A percentile compares a stretch with the other conserved stretches of the same genome.
These are phyloP conservation scores for Dalbergia cochinchinensis DNA, from an alignment of 306 rosid genomes.

Conservation along the genomic window DNA sequence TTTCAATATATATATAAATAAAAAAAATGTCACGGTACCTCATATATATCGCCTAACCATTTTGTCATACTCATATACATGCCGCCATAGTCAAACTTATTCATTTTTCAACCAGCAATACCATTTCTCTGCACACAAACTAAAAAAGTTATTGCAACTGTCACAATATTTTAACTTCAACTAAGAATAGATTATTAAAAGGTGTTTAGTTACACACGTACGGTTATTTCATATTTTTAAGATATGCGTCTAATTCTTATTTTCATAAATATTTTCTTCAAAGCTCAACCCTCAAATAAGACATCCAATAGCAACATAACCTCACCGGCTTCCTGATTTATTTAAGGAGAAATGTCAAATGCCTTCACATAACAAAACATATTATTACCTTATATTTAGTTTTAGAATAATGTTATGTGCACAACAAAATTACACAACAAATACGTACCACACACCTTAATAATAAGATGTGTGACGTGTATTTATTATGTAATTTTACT, in stretches of 20 bases:
- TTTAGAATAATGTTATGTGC: no score
- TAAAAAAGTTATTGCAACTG: no score
- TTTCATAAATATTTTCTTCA: neutral
- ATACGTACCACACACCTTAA: no score
- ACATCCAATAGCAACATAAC: neutral
- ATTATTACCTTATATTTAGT: no score
- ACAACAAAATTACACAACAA: no score
- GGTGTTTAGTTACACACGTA: neutral
- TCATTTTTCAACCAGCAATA: neutral
- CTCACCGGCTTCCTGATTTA: neutral
- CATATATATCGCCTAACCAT: neutral
- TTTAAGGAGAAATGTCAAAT: no score
- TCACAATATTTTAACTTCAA: neutral
- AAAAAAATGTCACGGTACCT: no score
- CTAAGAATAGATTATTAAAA: neutral
- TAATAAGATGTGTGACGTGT: no score
- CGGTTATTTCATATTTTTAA: no score
- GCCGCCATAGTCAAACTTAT: neutral
- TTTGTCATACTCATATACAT: neutral
- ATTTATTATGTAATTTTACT: no score
- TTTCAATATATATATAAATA: no score
- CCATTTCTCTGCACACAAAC: neutral
- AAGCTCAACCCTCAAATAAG: neutral
- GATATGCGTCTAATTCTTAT: neutral
- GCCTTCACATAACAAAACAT: no score